Conservation (phyloP, 179 eudicot species). For the Corrigiola litoralis region DNA sequence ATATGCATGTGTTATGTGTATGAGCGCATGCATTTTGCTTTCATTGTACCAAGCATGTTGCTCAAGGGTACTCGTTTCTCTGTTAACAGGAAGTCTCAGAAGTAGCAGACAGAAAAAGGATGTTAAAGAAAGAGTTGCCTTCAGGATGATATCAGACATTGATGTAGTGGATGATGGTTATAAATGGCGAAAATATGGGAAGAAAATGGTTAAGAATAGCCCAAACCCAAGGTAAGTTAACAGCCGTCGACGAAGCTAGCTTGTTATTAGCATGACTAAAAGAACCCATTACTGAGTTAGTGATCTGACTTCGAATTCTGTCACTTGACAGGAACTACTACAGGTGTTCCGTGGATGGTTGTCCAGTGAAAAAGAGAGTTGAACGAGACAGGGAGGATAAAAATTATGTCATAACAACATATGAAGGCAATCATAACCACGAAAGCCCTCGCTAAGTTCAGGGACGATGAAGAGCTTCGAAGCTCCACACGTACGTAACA, state of each 20-base stretch:
- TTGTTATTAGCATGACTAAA: too few relatives aligned
- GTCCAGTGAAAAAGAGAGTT: conserved; percentile 68
- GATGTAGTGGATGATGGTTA: conserved; percentile 79
- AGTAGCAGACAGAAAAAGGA: conserved; percentile 20
- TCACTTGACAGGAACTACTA: conserved; percentile 53
- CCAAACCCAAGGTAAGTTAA: conserved; percentile 65
- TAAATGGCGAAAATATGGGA: conserved; percentile 89
- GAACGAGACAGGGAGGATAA: conserved; percentile 61
- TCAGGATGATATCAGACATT: conserved; percentile 52
- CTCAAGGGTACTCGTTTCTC: background rate
- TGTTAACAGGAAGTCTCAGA: conserved; percentile 19
- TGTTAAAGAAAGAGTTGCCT: conserved; percentile 41
- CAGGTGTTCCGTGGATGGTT: conserved; percentile 49
- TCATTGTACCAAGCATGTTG: background rate
- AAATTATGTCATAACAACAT: conserved; percentile 60
- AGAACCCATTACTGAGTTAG: background rate
- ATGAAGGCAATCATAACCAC: conserved; percentile 63
- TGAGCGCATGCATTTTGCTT: background rate
- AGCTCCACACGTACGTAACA: background rate
- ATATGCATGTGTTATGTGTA: background rate
- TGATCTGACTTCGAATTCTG: background rate
- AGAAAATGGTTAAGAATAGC: conserved; percentile 83
- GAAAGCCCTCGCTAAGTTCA: conserved; percentile 23
- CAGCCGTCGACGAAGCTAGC: too few relatives aligned
- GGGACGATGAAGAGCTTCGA: conserved; percentile 1